Base-by-base conservation (phyloP, 83 land plant genomes). In the Diphasiastrum complanatum region DNA sequence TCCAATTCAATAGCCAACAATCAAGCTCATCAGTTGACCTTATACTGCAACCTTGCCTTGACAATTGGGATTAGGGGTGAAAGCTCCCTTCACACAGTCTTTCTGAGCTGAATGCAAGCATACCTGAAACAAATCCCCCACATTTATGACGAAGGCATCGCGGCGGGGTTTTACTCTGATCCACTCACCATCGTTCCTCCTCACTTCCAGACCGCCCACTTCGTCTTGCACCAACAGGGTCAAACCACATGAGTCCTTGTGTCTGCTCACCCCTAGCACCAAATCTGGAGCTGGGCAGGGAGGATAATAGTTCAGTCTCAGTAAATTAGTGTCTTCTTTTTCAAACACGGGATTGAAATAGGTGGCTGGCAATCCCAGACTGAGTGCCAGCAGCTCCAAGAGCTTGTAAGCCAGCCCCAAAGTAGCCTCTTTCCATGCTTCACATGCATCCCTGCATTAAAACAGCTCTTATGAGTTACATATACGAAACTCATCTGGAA, bases 81-180 rank as follows among this genome's bases (percentile, higher is more conserved):
- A n/a, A n/a, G n/a, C n/a, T n/a, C n/a, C n/a, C n/a, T n/a, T n/a
- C n/a, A n/a, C n/a, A n/a, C n/a, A n/a, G n/a, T n/a, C n/a, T n/a
- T n/a, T n/a, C n/a, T n/a, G n/a, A n/a, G n/a, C n/a, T n/a, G 33
- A 6, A 33, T 23, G 50, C 25, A n/a, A 49, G 11, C 4, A 4
- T 74, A 89, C 96, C 87, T 91, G 90, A 29, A 85, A 78, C 4
- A 76, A 38, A 58, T 91, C 91, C 23, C 97, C 97, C 26, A 87
- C 78, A 51, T 86, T 91, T 40, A 91, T 60, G 38, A 83, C 84
- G 43, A 58, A 80, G 1, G 95, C 81, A 48, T 66, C 58, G 10
- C 81, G 84, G 38, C 71, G 62, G 2, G 93, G 92, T 62, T 75
- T 76, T 29, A 87, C 83, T 0, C 62, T 48, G 5, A 84, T 60